Percentiles rank a stretch among this genome's conserved stretches.
Evolutionary conservation across 2,329 filamentous ascomycete genomes (phyloP).

Genomic region (Dactylellina sp.): DNA sequence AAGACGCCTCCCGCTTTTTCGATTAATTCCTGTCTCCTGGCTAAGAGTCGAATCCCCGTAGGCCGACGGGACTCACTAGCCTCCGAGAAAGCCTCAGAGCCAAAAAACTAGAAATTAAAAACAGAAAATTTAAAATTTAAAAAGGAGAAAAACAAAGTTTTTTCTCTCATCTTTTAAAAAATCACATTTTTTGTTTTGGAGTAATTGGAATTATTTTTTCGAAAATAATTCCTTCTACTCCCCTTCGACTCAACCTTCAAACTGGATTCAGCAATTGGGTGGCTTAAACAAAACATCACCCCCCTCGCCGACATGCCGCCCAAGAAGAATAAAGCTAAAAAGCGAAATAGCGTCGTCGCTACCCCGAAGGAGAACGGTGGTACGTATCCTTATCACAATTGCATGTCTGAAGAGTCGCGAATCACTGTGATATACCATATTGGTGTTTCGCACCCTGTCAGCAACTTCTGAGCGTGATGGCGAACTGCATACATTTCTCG

Average conservation of each 20-base stretch:
- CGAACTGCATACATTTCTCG: slow-evolving; percentile 39
- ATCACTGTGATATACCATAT: slow-evolving; percentile 6
- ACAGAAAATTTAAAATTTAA: slow-evolving; percentile 30
- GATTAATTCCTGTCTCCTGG: slow-evolving; percentile 14
- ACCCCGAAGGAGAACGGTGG: slow-evolving; percentile 50
- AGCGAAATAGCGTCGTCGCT: slow-evolving; percentile 46
- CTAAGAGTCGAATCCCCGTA: slow-evolving; percentile 44
- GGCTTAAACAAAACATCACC: slow-evolving; percentile 54
- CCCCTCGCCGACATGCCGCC: slow-evolving; percentile 46
- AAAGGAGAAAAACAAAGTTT: slow-evolving; percentile 13
- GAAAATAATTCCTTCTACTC: slow-evolving; percentile 55
- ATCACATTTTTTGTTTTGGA: slow-evolving; percentile 27
- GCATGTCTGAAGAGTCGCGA: neutral
- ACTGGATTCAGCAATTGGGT: slow-evolving; percentile 54
- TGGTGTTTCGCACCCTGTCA: slow-evolving; percentile 3
- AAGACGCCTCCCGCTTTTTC: slow-evolving; percentile 51
- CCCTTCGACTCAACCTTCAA: slow-evolving; percentile 37
- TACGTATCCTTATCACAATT: slow-evolving; percentile 23
- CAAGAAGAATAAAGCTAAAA: slow-evolving; percentile 47
- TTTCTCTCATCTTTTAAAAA: slow-evolving; percentile 11
- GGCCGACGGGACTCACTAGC: slow-evolving; percentile 46
- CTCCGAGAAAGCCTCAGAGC: slow-evolving; percentile 9
- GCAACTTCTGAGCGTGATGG: neutral
- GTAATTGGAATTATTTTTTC: slow-evolving; percentile 53
- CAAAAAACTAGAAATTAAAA: slow-evolving; percentile 7